Evolutionary conservation across 2,329 filamentous ascomycete genomes (phyloP).

Genomic region (Ophiostoma himal-ulmi): DNA sequence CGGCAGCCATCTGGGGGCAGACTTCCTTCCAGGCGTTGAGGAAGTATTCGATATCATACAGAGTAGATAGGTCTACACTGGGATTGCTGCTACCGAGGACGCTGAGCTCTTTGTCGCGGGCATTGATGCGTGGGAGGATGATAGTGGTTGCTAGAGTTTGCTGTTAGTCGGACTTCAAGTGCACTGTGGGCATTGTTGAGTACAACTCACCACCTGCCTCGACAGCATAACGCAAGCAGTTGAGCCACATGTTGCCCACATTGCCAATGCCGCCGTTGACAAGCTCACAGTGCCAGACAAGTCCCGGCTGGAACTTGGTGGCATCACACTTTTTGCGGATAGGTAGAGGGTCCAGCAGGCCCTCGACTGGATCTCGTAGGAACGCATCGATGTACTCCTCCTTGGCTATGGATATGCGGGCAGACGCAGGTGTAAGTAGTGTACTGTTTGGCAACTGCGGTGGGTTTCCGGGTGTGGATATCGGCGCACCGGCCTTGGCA

Average conservation of each 20-base stretch:
- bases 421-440: conserved; percentile 1
- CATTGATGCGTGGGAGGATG: conserved; percentile 27
- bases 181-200: neutral
- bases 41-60: conserved; percentile 25
- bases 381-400: conserved; percentile 25
- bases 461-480: neutral
- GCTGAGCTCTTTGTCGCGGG: conserved; percentile 24
- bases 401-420: conserved; percentile 18
- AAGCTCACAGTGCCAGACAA: conserved; percentile 36
- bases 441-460: neutral
- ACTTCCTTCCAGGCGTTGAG: conserved; percentile 21
- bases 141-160: conserved; percentile 25
- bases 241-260: conserved; percentile 35
- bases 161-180: neutral
- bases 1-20: conserved; percentile 26
- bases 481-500: conserved; percentile 7
- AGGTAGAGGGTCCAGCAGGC: conserved; percentile 24
- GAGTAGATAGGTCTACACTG: conserved; percentile 19
- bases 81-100: conserved; percentile 21
- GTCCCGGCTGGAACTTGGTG: conserved; percentile 32
- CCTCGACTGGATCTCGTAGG: conserved; percentile 25
- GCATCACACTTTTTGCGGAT: conserved; percentile 29
- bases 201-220: conserved; percentile 27
- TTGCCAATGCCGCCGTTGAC: conserved; percentile 37
- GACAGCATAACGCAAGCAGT: conserved; percentile 36